Percentiles rank a stretch among this genome's conserved stretches.
phyloP scores from a whole-genome alignment of 495 filamentous ascomycete genomes.

The Aspergillus nanangensis region DNA sequence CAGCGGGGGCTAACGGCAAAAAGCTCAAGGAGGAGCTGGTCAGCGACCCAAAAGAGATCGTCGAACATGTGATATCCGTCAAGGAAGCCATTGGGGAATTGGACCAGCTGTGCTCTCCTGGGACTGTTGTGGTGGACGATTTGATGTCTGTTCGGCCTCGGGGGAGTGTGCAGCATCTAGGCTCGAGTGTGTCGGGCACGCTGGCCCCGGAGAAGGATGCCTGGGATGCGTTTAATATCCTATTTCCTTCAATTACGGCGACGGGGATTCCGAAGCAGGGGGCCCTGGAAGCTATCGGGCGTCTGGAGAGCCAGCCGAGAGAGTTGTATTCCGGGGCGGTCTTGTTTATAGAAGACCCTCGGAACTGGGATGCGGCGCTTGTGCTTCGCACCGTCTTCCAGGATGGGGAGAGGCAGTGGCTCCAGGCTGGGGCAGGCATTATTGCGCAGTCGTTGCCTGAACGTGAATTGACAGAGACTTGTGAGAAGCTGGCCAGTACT shows the following conservation, averaged over 20 bases:
- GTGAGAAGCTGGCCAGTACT: background rate
- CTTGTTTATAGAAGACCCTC: slow-evolving; percentile 8
- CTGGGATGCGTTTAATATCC: slow-evolving; percentile 13
- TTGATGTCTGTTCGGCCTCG: slow-evolving; percentile 14
- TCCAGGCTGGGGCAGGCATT: background rate
- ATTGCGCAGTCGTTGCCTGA: background rate
- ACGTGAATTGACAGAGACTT: background rate
- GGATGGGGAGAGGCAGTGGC: background rate
- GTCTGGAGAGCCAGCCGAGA: slow-evolving; percentile 8
- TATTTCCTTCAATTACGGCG: slow-evolving; percentile 16
- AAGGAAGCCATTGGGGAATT: slow-evolving; percentile 14
- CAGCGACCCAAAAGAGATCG: slow-evolving; percentile 13
- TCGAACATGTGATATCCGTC: slow-evolving; percentile 15
- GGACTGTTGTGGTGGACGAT: slow-evolving; percentile 9
- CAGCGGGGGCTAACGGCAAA: slow-evolving; percentile 2
- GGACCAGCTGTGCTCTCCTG: slow-evolving; percentile 5
- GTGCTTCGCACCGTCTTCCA: slow-evolving; percentile 4
- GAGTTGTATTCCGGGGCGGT: slow-evolving; percentile 20
- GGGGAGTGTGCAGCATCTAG: slow-evolving; percentile 17
- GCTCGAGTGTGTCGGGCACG: slow-evolving; percentile 11
- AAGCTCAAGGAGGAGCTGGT: slow-evolving; percentile 7
- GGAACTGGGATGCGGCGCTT: slow-evolving; percentile 10
- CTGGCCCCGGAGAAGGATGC: slow-evolving; percentile 10
- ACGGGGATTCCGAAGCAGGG: slow-evolving; percentile 14
- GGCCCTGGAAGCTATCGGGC: slow-evolving; percentile 12